Conservation (phyloP, 495 filamentous ascomycete genomes). For the Penicillium longicatenatum region DNA sequence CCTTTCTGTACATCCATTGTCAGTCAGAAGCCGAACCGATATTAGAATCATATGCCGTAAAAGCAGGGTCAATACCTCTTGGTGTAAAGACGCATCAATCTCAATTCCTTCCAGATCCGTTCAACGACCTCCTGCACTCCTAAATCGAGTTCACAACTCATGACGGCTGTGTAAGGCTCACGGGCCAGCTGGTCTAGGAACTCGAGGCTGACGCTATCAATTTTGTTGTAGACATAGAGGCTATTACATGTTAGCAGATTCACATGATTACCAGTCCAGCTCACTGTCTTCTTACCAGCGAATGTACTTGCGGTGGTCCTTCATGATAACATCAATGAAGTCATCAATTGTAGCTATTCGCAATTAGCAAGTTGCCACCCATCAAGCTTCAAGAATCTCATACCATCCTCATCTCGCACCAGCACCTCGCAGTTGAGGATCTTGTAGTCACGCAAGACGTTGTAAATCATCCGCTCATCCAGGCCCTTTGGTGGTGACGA, state of each 20-base stretch:
- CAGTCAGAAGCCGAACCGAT: slow-evolving; percentile 7
- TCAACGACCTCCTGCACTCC: slow-evolving; percentile 97
- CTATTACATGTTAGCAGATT: slow-evolving; percentile 42
- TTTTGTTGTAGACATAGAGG: slow-evolving; percentile 99
- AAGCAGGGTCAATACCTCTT: slow-evolving; percentile 60
- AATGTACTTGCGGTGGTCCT: slow-evolving; percentile 98
- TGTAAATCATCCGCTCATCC: slow-evolving; percentile 96
- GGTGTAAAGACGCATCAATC: slow-evolving; percentile 91
- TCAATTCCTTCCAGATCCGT: slow-evolving; percentile 91
- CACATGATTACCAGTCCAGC: background rate
- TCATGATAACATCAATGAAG: slow-evolving; percentile 99
- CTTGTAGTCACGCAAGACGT: slow-evolving; percentile 97
- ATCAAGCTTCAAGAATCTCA: background rate
- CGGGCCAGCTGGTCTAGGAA: slow-evolving; percentile 90
- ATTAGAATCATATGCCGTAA: background rate
- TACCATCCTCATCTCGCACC: slow-evolving; percentile 88
- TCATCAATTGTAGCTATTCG: slow-evolving; percentile 86
- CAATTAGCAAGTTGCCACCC: slow-evolving; percentile 4
- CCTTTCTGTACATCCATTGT: slow-evolving; percentile 58
- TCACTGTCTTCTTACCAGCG: slow-evolving; percentile 52
- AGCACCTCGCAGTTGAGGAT: slow-evolving; percentile 97
- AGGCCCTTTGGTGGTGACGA: slow-evolving; percentile 82
- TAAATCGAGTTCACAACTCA: slow-evolving; percentile 96
- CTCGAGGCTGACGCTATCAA: slow-evolving; percentile 91
- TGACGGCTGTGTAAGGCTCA: slow-evolving; percentile 91